Evolutionary conservation across 805 yeast genomes (phyloP).

Genomic region (Nakazawaea wyomingensis): DNA sequence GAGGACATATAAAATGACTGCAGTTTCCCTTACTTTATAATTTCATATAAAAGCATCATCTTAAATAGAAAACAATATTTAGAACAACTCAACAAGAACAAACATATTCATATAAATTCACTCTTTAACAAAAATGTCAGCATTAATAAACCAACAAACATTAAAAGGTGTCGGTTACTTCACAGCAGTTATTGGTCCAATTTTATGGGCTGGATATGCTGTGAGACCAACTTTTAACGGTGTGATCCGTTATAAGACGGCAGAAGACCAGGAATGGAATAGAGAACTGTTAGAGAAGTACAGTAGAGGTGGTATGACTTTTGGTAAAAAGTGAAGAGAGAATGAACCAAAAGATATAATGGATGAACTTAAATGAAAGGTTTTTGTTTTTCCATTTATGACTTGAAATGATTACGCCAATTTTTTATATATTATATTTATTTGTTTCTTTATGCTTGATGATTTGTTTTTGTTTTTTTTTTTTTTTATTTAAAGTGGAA

Average conservation of each 20-base stretch:
- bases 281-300: conserved; percentile 11
- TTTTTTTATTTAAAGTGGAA: too few species aligned
- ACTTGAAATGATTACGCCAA: too few species aligned
- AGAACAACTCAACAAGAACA: not conserved
- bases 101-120: too few species aligned
- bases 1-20: too few species aligned
- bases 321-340: not conserved
- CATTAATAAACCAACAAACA: conserved; percentile 10
- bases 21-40: too few species aligned
- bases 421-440: too few species aligned
- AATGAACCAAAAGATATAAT: too few species aligned
- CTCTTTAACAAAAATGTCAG: conserved; percentile 9
- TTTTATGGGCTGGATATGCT: conserved; percentile 10
- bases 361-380: not conserved
- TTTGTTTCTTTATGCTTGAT: too few species aligned
- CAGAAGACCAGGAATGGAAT: conserved; percentile 10
- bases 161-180: conserved; percentile 12
- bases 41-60: too few species aligned
- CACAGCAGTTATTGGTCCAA: conserved; percentile 13
- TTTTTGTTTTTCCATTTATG: not conserved
- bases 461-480: too few species aligned
- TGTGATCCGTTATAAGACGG: conserved; percentile 12
- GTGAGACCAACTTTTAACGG: conserved; percentile 13
- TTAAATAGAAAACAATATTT: not conserved
- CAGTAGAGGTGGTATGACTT: conserved; percentile 10